phyloP scores from a whole-genome alignment of 2,329 filamentous ascomycete genomes.

The Orbilia brochopaga region DNA sequence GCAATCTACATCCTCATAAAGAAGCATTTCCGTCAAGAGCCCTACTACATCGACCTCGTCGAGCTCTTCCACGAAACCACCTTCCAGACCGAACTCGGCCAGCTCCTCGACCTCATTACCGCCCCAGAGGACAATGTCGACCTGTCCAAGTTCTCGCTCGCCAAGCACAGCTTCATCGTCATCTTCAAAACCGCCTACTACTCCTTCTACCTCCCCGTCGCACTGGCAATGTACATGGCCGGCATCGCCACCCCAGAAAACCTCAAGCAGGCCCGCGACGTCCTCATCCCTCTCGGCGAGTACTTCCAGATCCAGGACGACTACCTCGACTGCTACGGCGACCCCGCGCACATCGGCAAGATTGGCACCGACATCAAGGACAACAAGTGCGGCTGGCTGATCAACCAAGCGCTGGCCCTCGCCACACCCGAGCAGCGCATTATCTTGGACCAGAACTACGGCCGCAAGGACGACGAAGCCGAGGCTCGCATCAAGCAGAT shows the following conservation, averaged over 20 bases:
- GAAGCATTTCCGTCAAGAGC: conserved; percentile 88
- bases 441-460: conserved; percentile 90
- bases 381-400: conserved; percentile 99
- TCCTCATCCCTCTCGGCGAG: conserved; percentile 94
- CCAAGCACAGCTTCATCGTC: conserved; percentile 98
- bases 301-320: conserved; percentile 99
- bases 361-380: conserved; percentile 98
- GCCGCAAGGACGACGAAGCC: conserved; percentile 81
- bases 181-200: conserved; percentile 99
- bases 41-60: conserved; percentile 84
- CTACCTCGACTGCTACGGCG: conserved; percentile 96
- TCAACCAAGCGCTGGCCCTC: conserved; percentile 88
- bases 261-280: conserved; percentile 84
- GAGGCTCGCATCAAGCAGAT: conserved; percentile 88
- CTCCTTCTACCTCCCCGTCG: conserved; percentile 97
- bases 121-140: conserved; percentile 93
- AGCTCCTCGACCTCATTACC: conserved; percentile 91
- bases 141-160: conserved; percentile 90
- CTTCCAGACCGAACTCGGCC: conserved; percentile 93
- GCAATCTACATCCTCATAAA: conserved; percentile 89
- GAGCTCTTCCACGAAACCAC: conserved; percentile 95
- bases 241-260: conserved; percentile 85
- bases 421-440: conserved; percentile 84
- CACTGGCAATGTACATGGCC: conserved; percentile 83
- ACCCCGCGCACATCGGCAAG: conserved; percentile 92